These are phyloP conservation scores for Paecilomyces dactylethromorphus DNA, from an alignment of 2,329 filamentous ascomycete genomes.

Conservation along the genomic window DNA sequence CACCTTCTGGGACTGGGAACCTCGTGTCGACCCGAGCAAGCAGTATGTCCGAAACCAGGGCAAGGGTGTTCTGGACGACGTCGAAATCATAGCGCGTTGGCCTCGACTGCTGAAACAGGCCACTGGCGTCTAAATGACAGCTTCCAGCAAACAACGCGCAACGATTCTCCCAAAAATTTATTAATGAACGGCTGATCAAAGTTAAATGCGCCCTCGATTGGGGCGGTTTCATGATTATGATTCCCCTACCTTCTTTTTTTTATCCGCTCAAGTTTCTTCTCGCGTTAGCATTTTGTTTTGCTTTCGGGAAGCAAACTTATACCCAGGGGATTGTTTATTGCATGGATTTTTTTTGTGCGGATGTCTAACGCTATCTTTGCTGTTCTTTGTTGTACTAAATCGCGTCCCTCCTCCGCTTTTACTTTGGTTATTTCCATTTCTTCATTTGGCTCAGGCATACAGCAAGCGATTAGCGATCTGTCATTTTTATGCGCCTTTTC, in stretches of 20 bases:
- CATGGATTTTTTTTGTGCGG: background rate
- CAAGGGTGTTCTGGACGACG: constrained; percentile 34
- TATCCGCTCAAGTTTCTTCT: background rate
- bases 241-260: background rate
- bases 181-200: background rate
- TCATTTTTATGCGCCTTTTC: background rate
- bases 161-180: background rate
- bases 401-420: background rate
- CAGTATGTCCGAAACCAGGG: constrained; percentile 68
- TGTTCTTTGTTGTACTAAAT: background rate
- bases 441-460: background rate
- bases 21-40: constrained; percentile 40
- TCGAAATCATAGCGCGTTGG: constrained; percentile 36
- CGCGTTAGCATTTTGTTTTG: background rate
- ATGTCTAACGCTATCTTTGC: background rate
- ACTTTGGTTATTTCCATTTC: background rate
- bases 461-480: background rate
- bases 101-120: constrained; percentile 26
- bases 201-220: background rate
- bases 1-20: constrained; percentile 81
- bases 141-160: background rate
- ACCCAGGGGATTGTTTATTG: background rate
- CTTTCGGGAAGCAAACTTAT: background rate
- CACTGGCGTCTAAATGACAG: background rate
- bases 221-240: background rate